Evolutionary conservation across 2,329 filamentous ascomycete genomes (phyloP).

Genomic region (Ophiostoma pallidulum): DNA sequence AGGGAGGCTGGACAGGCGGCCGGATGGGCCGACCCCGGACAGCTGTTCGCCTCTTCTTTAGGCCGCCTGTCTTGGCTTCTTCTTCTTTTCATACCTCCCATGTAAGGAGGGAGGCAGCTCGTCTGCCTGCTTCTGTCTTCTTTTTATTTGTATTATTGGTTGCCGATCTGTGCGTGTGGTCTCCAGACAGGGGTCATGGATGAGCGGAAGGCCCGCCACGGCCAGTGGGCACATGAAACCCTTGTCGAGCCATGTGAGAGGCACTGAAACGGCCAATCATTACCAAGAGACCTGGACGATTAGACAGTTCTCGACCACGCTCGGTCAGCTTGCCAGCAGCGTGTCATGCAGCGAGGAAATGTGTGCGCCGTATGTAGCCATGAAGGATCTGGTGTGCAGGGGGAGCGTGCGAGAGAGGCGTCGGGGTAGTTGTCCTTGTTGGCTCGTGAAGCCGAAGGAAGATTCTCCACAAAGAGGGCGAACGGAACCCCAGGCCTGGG

Average conservation of each 20-base stretch:
- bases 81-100: background rate
- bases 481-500: too few species aligned
- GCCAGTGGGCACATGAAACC: conserved; percentile 9
- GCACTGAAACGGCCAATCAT: conserved; percentile 10
- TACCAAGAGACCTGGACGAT: background rate
- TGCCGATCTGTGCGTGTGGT: conserved; percentile 1
- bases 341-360: too few species aligned
- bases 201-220: background rate
- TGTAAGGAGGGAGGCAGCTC: too few species aligned
- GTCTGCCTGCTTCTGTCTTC: background rate
- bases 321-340: background rate
- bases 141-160: background rate
- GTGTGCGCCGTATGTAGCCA: too few species aligned
- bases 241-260: conserved; percentile 13
- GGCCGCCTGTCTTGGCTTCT: background rate
- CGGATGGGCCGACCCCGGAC: too few species aligned
- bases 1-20: too few species aligned
- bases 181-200: conserved; percentile 2
- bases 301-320: background rate
- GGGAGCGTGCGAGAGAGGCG: too few species aligned
- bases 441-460: too few species aligned
- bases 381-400: too few species aligned
- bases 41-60: too few species aligned
- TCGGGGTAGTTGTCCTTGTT: too few species aligned
- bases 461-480: too few species aligned